Conservation (phyloP, 2,329 filamentous ascomycete genomes). For the Talaromyces rugulosus region DNA sequence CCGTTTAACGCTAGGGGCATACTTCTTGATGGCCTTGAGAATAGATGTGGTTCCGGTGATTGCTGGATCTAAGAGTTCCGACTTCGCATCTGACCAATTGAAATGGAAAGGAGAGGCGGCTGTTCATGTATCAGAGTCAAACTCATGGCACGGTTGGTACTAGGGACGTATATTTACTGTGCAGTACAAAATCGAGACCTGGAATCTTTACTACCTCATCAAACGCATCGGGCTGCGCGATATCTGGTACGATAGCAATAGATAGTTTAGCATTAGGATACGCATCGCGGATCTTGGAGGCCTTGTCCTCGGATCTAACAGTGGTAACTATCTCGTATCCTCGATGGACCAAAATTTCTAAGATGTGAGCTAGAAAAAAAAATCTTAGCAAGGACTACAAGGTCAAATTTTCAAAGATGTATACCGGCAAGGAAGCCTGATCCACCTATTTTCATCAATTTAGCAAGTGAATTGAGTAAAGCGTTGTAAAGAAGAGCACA, state of each 20-base stretch:
- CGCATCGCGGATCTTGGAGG: conserved; percentile 17
- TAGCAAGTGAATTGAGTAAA: not conserved
- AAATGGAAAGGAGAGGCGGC: conserved; percentile 29
- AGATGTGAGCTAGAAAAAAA: conserved; percentile 14
- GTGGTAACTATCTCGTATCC: conserved; percentile 17
- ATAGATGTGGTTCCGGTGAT: conserved; percentile 22
- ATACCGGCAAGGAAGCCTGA: conserved; percentile 3
- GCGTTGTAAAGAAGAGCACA: not conserved
- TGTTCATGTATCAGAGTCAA: conserved; percentile 64
- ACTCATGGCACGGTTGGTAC: conserved; percentile 35
- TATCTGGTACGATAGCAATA: conserved; percentile 25
- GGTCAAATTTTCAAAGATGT: conserved; percentile 1
- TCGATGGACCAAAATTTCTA: conserved; percentile 18
- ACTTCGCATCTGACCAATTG: conserved; percentile 19
- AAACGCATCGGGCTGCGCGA: conserved; percentile 28
- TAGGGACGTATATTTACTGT: not conserved
- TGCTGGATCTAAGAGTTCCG: conserved; percentile 23
- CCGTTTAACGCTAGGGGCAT: conserved; percentile 25
- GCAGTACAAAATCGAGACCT: conserved; percentile 1
- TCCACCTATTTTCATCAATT: not conserved
- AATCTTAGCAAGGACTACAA: not conserved
- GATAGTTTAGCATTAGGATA: conserved; percentile 19
- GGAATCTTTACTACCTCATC: conserved; percentile 8
- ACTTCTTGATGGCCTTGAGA: conserved; percentile 16
- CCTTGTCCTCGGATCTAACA: conserved; percentile 19